Conservation (phyloP, 176 grass and related monocot species). For the Tillandsia leiboldiana region DNA sequence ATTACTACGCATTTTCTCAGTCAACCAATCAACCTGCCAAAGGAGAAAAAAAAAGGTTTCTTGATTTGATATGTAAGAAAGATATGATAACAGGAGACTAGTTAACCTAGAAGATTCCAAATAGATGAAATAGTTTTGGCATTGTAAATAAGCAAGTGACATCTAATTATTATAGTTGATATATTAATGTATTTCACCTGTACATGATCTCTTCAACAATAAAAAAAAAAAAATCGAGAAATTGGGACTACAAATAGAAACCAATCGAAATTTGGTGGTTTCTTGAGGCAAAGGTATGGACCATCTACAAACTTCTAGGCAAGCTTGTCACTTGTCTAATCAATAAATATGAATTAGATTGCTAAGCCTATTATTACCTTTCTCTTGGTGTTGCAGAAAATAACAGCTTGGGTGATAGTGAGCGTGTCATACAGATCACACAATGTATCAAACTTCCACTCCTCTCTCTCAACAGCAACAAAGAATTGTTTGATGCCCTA, state of each 20-base stretch:
- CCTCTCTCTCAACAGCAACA: conserved; percentile 93
- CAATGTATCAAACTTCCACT: conserved; percentile 97
- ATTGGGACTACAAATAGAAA: too few relatives aligned
- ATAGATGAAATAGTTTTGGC: too few relatives aligned
- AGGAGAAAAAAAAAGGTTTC: conserved; percentile 1
- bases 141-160: too few relatives aligned
- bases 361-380: conserved; percentile 36
- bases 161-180: too few relatives aligned
- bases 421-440: conserved; percentile 97
- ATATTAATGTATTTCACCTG: too few relatives aligned
- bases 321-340: too few relatives aligned
- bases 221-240: too few relatives aligned
- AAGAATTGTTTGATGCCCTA: conserved; percentile 98
- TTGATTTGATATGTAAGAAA: conserved; percentile 1
- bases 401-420: conserved; percentile 95
- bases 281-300: too few relatives aligned
- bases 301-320: too few relatives aligned
- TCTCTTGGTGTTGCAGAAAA: conserved; percentile 95
- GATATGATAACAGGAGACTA: neutral
- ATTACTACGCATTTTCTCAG: conserved; percentile 94
- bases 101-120: neutral
- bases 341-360: neutral
- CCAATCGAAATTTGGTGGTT: too few relatives aligned
- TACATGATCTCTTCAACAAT: too few relatives aligned
- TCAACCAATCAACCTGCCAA: conserved; percentile 92